Evolutionary conservation across 768 basidiomycete genomes (phyloP), one percentile per base, ranked within the genome.

Genomic region (Scleroderma bovista): DNA sequence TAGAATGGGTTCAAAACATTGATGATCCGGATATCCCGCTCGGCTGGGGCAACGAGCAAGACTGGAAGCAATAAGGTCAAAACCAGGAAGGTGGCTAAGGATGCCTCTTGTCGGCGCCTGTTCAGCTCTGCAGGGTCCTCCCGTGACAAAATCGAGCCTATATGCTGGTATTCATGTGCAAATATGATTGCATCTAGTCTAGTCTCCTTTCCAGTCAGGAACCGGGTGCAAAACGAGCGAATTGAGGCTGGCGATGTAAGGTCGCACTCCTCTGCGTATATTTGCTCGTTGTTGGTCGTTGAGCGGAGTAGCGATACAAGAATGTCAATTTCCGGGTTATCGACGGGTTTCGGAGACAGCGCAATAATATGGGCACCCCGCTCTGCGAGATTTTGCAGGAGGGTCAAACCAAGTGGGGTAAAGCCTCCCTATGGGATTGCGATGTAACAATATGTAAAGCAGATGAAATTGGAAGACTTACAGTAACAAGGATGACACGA

Each of bases 1-100:
- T 95, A 96, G 57, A 91, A 90, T 2, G 92, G 92, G 51, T 93
- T 92, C 61, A 94, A 78, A 36, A 93, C 74, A 49, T 83, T 84
- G 62, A 97, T 72, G 55, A 96, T 79, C n/a, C 93, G 85, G 37
- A 96, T 90, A 55, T 93, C 89, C 32, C 93, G 78, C 62, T 93
- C 93, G n/a, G 77, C 74, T 0, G 93, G 92, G 1, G 88, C 85
- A 22, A 87, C 81, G 15, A 96, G 80, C 3, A 95, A 71, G 24
- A 79, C 74, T 2, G 93, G 92, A 0, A 95, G 76, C 0, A 96
- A 75, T 6, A 89, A 72, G 2, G 91, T 93, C 7, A 79, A 74
- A 6, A 93, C 75, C 48, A 93, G 70, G 68, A 93, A 94, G 2
- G 85, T 86, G 19, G 85, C 84, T 33, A 88, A 64, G 1, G 84